Percentiles rank a stretch among this genome's conserved stretches.
phyloP scores from a whole-genome alignment of 345 rosid species.

The Litchi chinensis region DNA sequence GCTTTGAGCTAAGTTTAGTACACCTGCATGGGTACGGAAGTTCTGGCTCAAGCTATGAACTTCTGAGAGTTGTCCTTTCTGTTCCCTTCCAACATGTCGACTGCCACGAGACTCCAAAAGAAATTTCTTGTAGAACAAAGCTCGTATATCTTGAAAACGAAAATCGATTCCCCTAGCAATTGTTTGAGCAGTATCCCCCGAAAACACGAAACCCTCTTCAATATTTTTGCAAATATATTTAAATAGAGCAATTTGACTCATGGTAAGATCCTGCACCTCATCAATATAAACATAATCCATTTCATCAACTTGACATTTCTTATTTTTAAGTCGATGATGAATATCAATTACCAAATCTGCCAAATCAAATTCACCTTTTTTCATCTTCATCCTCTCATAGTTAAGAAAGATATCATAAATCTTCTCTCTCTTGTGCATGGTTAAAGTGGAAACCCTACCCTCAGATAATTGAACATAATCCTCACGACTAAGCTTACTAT shows the following conservation, averaged over 20 bases:
- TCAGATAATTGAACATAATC: conserved; percentile 41
- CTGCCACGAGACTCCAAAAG: conserved; percentile 5
- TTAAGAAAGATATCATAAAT: conserved; percentile 44
- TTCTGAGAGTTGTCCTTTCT: conserved; percentile 42
- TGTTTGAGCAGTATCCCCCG: conserved; percentile 33
- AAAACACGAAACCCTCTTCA: conserved; percentile 53
- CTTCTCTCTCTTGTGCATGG: conserved; percentile 25
- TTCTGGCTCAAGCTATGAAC: conserved; percentile 44
- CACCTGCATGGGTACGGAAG: conserved; percentile 53
- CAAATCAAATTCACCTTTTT: conserved; percentile 51
- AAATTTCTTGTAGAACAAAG: conserved; percentile 47
- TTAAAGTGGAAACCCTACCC: conserved; percentile 42
- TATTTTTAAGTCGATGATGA: conserved; percentile 39
- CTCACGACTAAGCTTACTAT: conserved; percentile 36
- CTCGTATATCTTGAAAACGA: conserved; percentile 50
- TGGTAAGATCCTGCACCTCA: conserved; percentile 67
- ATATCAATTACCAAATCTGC: conserved; percentile 64
- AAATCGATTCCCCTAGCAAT: conserved; percentile 54
- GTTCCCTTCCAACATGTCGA: conserved; percentile 9
- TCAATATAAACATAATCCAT: conserved; percentile 61
- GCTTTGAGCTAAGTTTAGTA: conserved; percentile 55
- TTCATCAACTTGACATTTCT: conserved; percentile 30
- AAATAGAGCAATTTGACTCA: conserved; percentile 57
- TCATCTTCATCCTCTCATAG: conserved; percentile 49
- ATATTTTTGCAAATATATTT: conserved; percentile 44